A percentile compares a stretch with the other conserved stretches of the same genome.
Conservation (phyloP, 2,329 filamentous ascomycete species). For the Fusarium falciforme region DNA sequence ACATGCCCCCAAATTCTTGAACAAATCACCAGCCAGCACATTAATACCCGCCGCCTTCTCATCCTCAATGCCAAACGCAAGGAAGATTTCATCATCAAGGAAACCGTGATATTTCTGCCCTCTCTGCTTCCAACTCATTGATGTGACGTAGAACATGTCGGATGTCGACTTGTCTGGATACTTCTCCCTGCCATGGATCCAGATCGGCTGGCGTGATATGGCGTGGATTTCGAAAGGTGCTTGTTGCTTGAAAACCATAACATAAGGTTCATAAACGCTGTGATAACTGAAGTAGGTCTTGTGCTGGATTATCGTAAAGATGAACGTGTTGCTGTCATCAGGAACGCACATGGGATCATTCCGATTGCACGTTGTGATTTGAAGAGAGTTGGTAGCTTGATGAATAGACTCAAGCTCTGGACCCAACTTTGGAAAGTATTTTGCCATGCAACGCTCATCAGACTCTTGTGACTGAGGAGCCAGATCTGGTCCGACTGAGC, state of each 20-base stretch:
- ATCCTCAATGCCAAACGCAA: constrained; percentile 69
- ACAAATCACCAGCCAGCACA: constrained; percentile 60
- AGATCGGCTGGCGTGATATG: constrained; percentile 62
- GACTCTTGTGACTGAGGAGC: constrained; percentile 47
- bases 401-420: constrained; percentile 61
- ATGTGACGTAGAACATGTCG: constrained; percentile 70
- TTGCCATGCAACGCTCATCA: constrained; percentile 60
- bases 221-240: constrained; percentile 63
- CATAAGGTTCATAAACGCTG: constrained; percentile 66
- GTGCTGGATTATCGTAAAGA: constrained; percentile 66
- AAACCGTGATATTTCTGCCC: constrained; percentile 65
- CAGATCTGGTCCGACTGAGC: constrained; percentile 60
- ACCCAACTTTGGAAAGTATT: constrained; percentile 55
- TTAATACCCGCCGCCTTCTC: constrained; percentile 61
- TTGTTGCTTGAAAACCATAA: constrained; percentile 60
- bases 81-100: constrained; percentile 65
- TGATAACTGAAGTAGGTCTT: constrained; percentile 63
- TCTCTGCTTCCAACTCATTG: constrained; percentile 64
- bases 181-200: constrained; percentile 63
- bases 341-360: constrained; percentile 57
- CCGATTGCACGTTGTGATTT: constrained; percentile 65
- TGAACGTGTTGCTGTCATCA: constrained; percentile 62
- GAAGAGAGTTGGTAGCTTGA: constrained; percentile 69
- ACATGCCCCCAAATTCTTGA: constrained; percentile 51
- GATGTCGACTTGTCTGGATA: constrained; percentile 49